Evolutionary conservation across 345 rosid species (phyloP), one percentile per base, ranked within the genome.

Genomic region (Euphorbia lathyris): DNA sequence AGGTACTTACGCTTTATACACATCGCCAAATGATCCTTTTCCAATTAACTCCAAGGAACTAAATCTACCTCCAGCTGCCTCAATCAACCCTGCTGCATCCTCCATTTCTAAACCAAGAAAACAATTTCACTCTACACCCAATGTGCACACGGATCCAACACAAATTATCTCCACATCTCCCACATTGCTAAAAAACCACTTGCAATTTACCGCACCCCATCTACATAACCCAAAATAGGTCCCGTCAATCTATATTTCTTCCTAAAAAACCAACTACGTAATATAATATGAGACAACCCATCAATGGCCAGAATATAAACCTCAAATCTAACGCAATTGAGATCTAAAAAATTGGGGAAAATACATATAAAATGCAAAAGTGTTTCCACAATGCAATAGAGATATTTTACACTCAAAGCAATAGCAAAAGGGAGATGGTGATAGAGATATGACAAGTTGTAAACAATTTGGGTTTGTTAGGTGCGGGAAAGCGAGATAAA

Each of bases 11-110:
- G 96, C 99, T 87, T 92, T 95, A 81, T 92, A 95, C 67, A 95
- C 99, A 57, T 95, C 99, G 1, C 99, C 99, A 48, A 95, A 95
- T 1, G 99, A 95, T 66, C 99, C 99, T 86, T 93, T 85, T 11
- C 99, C 99, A 5, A 95, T 95, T 77, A 92, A 84, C 86, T 95
- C 96, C 67, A 83, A 77, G 45, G 90, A 88, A 77, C 83, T 87
- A 82, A 95, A 95, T 80, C 97, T 86, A 65, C 82, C 63, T 70
- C 92, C 93, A 0, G 96, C 85, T 2, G 97, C 97, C 82, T 91
- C 97, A 47, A 76, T 78, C 70, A 94, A 81, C 56, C 92, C 97
- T 25, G 82, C 86, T 71, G 86, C 83, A 80, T 91, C 99, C 66
- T 83, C 93, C 99, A 92, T 92, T 74, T 77, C 52, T 58, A 67